Percentiles rank a stretch among this genome's conserved stretches.
Conservation (phyloP, 2,329 filamentous ascomycete genomes). For the Scedosporium minutisporum region DNA sequence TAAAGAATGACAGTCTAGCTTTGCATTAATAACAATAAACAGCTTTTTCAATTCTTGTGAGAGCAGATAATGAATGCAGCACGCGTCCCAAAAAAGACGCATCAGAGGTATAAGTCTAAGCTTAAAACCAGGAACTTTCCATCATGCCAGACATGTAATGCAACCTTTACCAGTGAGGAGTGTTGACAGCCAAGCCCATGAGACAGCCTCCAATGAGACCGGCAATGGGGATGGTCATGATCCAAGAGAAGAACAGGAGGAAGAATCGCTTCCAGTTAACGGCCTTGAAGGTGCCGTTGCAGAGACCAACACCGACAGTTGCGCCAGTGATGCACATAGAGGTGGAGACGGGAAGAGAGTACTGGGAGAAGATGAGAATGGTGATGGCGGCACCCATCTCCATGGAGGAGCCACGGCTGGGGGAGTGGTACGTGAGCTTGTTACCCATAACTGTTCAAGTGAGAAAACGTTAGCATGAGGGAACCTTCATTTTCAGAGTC, state of each 20-base stretch:
- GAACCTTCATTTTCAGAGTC: too few species aligned
- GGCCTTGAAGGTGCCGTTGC: slow-evolving; percentile 61
- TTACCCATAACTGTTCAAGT: slow-evolving; percentile 60
- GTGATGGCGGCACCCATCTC: slow-evolving; percentile 73
- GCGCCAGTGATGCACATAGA: slow-evolving; percentile 77
- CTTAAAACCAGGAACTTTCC: too few species aligned
- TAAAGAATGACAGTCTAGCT: too few species aligned
- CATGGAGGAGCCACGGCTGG: slow-evolving; percentile 55
- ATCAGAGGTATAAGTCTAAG: too few species aligned
- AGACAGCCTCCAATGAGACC: slow-evolving; percentile 29
- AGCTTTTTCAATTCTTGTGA: too few species aligned
- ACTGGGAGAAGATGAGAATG: slow-evolving; percentile 66
- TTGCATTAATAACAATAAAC: too few species aligned
- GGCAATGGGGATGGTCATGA: slow-evolving; percentile 34
- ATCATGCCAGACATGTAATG: too few species aligned
- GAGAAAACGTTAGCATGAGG: not conserved
- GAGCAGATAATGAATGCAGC: too few species aligned
- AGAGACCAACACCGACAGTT: slow-evolving; percentile 68
- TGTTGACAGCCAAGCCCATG: slow-evolving; percentile 30
- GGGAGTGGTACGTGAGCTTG: slow-evolving; percentile 63
- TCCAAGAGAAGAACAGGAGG: slow-evolving; percentile 55
- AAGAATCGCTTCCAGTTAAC: slow-evolving; percentile 69
- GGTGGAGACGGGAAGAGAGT: slow-evolving; percentile 65
- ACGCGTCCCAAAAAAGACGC: too few species aligned
- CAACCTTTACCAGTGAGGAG: slow-evolving; percentile 15